Conservation (phyloP, 2,329 filamentous ascomycete species). For the Colletotrichum horii region DNA sequence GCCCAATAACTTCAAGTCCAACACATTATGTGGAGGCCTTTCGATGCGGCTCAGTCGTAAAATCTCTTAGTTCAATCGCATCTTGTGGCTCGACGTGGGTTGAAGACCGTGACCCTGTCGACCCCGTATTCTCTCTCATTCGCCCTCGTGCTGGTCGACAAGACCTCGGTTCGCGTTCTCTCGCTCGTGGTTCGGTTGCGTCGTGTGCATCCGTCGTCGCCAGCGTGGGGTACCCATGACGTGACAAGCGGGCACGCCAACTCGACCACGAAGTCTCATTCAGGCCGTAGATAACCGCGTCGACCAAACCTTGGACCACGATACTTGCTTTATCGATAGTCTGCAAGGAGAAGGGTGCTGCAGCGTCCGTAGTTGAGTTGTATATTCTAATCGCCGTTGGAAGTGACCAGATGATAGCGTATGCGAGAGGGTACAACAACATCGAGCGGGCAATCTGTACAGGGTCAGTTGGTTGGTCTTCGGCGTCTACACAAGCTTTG, state of each 20-base stretch:
- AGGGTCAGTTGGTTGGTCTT: background rate
- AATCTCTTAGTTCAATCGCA: background rate
- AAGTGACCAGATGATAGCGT: slow-evolving; percentile 45
- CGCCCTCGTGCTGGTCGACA: background rate
- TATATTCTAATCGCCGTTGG: slow-evolving; percentile 45
- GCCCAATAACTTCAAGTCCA: background rate
- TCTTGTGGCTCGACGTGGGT: background rate
- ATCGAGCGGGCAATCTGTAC: slow-evolving; percentile 42
- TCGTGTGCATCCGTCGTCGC: background rate
- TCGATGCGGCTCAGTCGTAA: background rate
- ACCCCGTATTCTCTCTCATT: background rate
- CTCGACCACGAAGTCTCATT: slow-evolving; percentile 11
- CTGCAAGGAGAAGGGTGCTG: slow-evolving; percentile 39
- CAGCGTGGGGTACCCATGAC: background rate
- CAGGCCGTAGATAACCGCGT: slow-evolving; percentile 43
- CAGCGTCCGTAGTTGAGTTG: slow-evolving; percentile 35
- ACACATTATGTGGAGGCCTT: background rate
- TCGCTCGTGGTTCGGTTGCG: background rate
- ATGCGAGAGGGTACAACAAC: slow-evolving; percentile 46
- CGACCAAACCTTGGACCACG: slow-evolving; percentile 44
- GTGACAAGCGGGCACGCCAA: background rate
- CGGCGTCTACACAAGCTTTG: background rate
- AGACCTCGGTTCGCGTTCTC: background rate
- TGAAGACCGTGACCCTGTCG: background rate
- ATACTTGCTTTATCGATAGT: slow-evolving; percentile 44